Percentiles rank a stretch among this genome's conserved stretches.
These are phyloP conservation scores for Pyracantha coccinea DNA, from an alignment of 331 rosid genomes.

Conservation along the genomic window DNA sequence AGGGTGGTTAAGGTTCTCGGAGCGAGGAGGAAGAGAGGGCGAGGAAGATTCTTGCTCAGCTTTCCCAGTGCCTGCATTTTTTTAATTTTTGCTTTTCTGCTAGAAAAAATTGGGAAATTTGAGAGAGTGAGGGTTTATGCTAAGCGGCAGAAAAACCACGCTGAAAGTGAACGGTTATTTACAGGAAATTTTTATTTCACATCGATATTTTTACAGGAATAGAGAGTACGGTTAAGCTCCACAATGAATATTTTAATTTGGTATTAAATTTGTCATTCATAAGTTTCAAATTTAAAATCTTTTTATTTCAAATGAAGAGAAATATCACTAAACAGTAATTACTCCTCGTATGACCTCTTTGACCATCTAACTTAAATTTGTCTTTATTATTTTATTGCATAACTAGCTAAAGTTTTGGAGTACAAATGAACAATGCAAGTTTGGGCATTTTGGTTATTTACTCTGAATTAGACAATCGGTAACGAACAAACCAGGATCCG, in stretches of 20 bases:
- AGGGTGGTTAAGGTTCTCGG: slow-evolving; percentile 14
- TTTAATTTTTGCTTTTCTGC: background rate
- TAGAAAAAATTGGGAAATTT: too few species aligned
- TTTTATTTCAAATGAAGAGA: rapidly evolving
- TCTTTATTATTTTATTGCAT: too few species aligned
- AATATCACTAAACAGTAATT: rapidly evolving
- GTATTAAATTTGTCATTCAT: too few species aligned
- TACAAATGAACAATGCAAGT: too few species aligned
- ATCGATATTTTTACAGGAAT: rapidly evolving
- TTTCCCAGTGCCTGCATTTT: background rate
- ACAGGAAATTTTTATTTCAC: too few species aligned
- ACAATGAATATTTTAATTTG: rapidly evolving
- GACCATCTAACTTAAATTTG: too few species aligned
- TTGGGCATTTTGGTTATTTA: too few species aligned
- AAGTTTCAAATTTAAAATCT: too few species aligned
- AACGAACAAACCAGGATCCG: too few species aligned
- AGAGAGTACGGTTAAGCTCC: rapidly evolving
- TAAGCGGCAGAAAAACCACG: background rate
- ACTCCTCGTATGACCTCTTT: too few species aligned
- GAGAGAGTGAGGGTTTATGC: background rate
- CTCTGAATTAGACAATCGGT: too few species aligned
- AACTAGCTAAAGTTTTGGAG: too few species aligned
- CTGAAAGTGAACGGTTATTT: background rate
- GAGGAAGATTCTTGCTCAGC: slow-evolving; percentile 27
- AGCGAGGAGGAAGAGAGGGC: slow-evolving; percentile 13